These are phyloP conservation scores for Sporothrix protearum DNA, from an alignment of 2,329 filamentous ascomycete genomes.

Conservation along the genomic window DNA sequence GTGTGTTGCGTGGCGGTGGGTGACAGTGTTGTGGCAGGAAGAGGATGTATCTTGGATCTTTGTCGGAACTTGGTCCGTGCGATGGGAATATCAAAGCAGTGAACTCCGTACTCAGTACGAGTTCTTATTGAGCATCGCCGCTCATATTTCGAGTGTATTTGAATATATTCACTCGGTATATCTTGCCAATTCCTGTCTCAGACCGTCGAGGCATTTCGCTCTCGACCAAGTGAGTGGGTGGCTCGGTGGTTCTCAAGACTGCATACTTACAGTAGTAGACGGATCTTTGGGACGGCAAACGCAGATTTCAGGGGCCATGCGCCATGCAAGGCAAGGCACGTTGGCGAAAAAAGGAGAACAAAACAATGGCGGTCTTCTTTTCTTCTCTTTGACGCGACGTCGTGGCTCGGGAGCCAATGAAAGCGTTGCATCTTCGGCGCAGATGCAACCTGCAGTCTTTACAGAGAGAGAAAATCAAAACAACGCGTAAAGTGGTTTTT, in stretches of 20 bases:
- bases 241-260: neutral
- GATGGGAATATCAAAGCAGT: neutral
- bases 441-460: neutral
- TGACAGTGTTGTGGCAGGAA: neutral
- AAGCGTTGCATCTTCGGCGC: neutral
- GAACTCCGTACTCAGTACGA: too few species aligned
- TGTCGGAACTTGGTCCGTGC: neutral
- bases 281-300: neutral
- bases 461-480: constrained; percentile 17
- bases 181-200: neutral
- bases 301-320: constrained; percentile 12
- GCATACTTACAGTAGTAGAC: neutral
- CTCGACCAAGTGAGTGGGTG: neutral
- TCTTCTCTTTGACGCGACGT: neutral
- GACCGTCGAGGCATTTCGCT: neutral
- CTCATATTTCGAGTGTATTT: neutral
- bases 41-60: neutral
- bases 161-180: too few species aligned
- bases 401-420: neutral
- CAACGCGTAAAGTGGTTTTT: constrained; percentile 28
- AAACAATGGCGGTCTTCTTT: neutral
- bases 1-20: neutral
- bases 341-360: neutral
- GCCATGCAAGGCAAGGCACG: neutral
- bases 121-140: neutral